A percentile compares a stretch with the other conserved stretches of the same genome.
Conservation (phyloP, 495 filamentous ascomycete genomes). For the Venustampulla echinocandica region DNA sequence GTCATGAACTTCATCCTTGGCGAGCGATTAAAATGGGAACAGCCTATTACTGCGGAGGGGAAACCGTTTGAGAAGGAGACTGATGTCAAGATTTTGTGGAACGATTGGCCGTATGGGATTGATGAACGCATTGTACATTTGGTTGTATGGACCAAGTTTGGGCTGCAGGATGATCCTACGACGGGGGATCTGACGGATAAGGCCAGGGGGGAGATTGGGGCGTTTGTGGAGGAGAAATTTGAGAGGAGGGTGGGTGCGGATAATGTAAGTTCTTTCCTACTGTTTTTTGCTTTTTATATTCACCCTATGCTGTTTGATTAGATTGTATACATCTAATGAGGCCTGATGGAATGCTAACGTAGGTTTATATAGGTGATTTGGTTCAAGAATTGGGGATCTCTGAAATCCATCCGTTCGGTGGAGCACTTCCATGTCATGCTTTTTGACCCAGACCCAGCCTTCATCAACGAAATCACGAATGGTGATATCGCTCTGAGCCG, state of each 20-base stretch:
- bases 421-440: slow-evolving; percentile 95
- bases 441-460: slow-evolving; percentile 58
- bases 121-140: slow-evolving; percentile 69
- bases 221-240: slow-evolving; percentile 58
- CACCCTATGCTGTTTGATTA: no score
- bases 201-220: slow-evolving; percentile 55
- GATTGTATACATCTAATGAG: not conserved
- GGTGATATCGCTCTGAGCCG: slow-evolving; percentile 57
- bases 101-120: slow-evolving; percentile 88
- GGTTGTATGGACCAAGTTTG: slow-evolving; percentile 87
- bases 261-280: slow-evolving; percentile 29
- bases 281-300: not conserved
- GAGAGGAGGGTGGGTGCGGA: slow-evolving; percentile 30
- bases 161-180: slow-evolving; percentile 50
- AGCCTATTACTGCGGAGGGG: slow-evolving; percentile 28
- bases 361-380: slow-evolving; percentile 54
- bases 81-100: slow-evolving; percentile 67
- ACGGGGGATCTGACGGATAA: slow-evolving; percentile 58
- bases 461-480: slow-evolving; percentile 61
- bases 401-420: slow-evolving; percentile 79
- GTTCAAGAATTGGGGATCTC: slow-evolving; percentile 81
- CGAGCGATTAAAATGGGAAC: slow-evolving; percentile 55
- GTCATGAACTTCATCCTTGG: slow-evolving; percentile 66
- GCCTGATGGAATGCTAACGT: not conserved
- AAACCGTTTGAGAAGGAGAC: slow-evolving; percentile 39